These are phyloP conservation scores for Bruguiera sexangula DNA, from an alignment of 345 rosid species.

Conservation along the genomic window DNA sequence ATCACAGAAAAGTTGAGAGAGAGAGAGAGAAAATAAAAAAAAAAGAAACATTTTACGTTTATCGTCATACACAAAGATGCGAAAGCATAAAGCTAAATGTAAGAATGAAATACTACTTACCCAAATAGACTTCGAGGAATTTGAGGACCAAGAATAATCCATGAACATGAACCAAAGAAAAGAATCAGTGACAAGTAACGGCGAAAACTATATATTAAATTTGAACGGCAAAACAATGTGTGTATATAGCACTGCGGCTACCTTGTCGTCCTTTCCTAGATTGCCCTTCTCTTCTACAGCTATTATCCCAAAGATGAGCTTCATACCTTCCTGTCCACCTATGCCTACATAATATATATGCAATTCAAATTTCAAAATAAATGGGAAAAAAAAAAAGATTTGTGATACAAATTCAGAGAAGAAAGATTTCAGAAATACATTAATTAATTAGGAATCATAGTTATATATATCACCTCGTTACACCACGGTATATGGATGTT, in stretches of 20 bases:
- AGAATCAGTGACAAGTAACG: conserved; percentile 15
- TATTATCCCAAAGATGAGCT: conserved; percentile 99
- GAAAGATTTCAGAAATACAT: neutral
- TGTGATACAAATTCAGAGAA: neutral
- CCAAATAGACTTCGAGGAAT: conserved; percentile 66
- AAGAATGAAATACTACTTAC: conserved; percentile 37
- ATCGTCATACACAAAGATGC: neutral
- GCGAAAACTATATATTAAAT: too few species aligned
- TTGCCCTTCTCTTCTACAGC: conserved; percentile 98
- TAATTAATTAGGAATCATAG: neutral
- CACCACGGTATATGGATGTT: conserved; percentile 97
- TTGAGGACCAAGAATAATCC: conserved; percentile 18
- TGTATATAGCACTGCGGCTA: conserved; percentile 7
- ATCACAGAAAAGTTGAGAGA: neutral
- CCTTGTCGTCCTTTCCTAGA: conserved; percentile 99
- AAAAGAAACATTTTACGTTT: neutral
- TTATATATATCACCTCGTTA: conserved; percentile 61
- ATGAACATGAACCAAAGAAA: conserved; percentile 16
- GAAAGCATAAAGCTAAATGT: neutral
- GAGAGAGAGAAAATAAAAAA: too few species aligned
- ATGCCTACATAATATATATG: conserved; percentile 50
- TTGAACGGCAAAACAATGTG: too few species aligned
- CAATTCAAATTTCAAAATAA: neutral
- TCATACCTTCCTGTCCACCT: conserved; percentile 99
- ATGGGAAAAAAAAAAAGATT: too few species aligned